phyloP scores from a whole-genome alignment of 306 rosid species.

The Prosopis cineraria region DNA sequence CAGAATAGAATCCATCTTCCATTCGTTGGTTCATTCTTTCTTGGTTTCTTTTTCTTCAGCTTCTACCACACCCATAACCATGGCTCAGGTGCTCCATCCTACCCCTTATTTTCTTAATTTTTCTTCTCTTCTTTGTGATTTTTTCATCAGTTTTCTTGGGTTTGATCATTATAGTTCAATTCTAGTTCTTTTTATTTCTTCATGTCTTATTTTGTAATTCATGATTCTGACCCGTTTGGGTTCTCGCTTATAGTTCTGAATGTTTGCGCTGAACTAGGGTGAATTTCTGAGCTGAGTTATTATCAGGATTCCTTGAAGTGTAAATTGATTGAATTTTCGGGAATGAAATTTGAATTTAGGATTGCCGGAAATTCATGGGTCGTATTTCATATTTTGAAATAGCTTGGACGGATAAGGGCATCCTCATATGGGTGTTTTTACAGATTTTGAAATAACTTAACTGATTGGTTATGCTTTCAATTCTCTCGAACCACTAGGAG shows the following conservation, averaged over 20 bases:
- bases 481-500: neutral
- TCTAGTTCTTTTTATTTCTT: neutral
- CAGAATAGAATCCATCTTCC: neutral
- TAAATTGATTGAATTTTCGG: neutral
- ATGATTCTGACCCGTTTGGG: neutral
- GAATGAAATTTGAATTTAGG: neutral
- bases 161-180: neutral
- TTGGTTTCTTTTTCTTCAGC: neutral
- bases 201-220: neutral
- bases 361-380: neutral
- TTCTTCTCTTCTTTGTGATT: neutral
- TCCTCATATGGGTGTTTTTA: neutral
- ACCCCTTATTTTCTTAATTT: neutral
- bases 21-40: neutral
- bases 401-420: neutral
- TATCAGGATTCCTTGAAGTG: neutral
- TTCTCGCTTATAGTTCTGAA: neutral
- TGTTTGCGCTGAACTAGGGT: neutral
- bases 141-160: neutral
- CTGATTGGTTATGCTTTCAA: neutral
- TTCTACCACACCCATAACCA: slow-evolving; percentile 2
- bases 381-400: neutral
- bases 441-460: neutral
- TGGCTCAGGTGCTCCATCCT: slow-evolving; percentile 37
- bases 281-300: slow-evolving; percentile 10